Evolutionary conservation across 2,329 filamentous ascomycete species (phyloP).

Genomic region (Trichoderma brevicompactum): DNA sequence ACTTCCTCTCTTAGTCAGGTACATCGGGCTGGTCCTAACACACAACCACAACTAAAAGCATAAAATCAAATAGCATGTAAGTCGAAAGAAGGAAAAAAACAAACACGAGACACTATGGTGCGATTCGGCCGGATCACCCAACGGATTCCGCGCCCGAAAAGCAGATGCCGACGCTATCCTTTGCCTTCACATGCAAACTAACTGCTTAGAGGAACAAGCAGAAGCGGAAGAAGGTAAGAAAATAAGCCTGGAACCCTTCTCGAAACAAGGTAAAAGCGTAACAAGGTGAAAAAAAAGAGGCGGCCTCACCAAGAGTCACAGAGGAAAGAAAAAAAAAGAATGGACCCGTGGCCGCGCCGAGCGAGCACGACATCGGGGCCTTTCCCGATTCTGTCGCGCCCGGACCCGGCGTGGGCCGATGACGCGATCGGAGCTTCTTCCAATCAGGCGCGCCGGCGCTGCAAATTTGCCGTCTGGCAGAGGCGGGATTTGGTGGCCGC

Average conservation of each 20-base stretch:
- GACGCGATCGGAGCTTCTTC: slow-evolving; percentile 35
- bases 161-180: slow-evolving; percentile 22
- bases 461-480: slow-evolving; percentile 28
- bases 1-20: background rate
- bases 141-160: background rate
- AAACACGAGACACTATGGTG: slow-evolving; percentile 11
- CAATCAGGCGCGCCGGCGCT: slow-evolving; percentile 30
- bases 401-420: slow-evolving; percentile 32
- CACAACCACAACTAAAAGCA: background rate
- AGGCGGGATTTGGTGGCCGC: background rate
- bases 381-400: slow-evolving; percentile 27
- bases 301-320: background rate
- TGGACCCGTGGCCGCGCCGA: background rate
- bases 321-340: background rate
- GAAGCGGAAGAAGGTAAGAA: background rate
- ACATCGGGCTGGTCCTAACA: background rate
- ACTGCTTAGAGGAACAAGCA: background rate
- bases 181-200: slow-evolving; percentile 15
- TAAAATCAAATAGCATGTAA: background rate
- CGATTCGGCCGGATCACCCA: slow-evolving; percentile 8
- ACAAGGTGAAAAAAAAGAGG: background rate
- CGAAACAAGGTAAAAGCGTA: background rate
- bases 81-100: background rate
- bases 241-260: slow-evolving; percentile 10
- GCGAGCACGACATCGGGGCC: slow-evolving; percentile 28